Conservation (phyloP, 192 early-diverging fungal genomes). For the Backusella sp. region DNA sequence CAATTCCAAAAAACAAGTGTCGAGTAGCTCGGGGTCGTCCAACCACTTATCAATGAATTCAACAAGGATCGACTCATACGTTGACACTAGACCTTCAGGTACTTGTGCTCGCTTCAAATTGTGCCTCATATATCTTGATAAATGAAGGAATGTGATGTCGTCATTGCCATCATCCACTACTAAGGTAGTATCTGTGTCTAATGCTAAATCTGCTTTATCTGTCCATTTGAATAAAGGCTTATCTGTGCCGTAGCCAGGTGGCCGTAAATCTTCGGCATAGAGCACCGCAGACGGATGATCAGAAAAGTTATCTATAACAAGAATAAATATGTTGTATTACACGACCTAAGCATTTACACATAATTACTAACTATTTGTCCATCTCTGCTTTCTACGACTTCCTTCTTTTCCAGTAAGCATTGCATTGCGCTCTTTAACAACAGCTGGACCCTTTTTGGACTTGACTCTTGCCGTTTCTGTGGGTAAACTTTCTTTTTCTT, state of each 20-base stretch:
- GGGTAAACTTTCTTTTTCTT: not conserved
- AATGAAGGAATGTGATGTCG: conserved; percentile 13
- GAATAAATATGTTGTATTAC: not conserved
- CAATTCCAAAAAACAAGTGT: conserved; percentile 30
- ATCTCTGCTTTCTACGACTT: conserved; percentile 46
- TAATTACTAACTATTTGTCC: conserved; percentile 52
- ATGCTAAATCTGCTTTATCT: not conserved
- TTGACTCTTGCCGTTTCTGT: conserved; percentile 20
- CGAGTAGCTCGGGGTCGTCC: conserved; percentile 6
- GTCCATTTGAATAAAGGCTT: not conserved
- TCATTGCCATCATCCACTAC: not conserved
- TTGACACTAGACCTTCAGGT: conserved; percentile 45
- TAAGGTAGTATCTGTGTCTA: not conserved
- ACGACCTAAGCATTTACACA: too few relatives aligned
- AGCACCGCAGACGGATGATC: conserved; percentile 52
- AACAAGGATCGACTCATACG: conserved; percentile 46
- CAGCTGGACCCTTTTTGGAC: conserved; percentile 34
- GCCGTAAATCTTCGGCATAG: conserved; percentile 44
- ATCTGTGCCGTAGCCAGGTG: conserved; percentile 42
- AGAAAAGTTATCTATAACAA: conserved; percentile 50
- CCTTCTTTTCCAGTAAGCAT: conserved; percentile 47
- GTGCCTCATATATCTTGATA: conserved; percentile 39
- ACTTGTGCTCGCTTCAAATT: conserved; percentile 51
- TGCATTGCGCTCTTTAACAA: conserved; percentile 43
- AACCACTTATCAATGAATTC: conserved; percentile 39